A percentile compares a stretch with the other conserved stretches of the same genome.
Conservation (phyloP, 306 rosid species). For the Lablab purpureus region DNA sequence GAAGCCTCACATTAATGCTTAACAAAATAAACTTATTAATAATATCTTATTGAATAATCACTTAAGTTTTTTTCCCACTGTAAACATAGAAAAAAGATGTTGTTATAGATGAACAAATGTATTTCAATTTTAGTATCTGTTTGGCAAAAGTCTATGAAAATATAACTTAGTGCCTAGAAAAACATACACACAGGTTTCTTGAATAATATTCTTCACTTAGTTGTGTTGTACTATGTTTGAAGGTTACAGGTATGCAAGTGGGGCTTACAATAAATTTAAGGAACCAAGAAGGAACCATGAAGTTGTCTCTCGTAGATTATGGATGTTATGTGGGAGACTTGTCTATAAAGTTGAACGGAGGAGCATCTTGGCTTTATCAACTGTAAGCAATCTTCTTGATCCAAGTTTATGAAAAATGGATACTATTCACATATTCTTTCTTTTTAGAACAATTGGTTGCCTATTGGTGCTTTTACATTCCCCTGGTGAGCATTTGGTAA, state of each 20-base stretch:
- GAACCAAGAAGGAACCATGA: constrained; percentile 73
- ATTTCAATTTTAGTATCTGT: constrained; percentile 13
- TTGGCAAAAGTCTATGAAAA: constrained; percentile 2
- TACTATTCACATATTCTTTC: constrained; percentile 16
- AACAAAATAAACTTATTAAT: not conserved
- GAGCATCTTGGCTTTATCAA: constrained; percentile 94
- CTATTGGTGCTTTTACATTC: not conserved
- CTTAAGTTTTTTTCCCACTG: not conserved
- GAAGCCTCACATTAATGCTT: not conserved
- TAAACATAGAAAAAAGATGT: not conserved
- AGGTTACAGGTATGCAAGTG: constrained; percentile 80
- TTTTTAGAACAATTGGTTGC: constrained; percentile 6
- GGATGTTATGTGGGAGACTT: constrained; percentile 72
- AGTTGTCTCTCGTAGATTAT: constrained; percentile 65
- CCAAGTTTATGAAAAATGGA: constrained; percentile 32
- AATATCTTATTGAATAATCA: not conserved
- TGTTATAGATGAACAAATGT: not conserved
- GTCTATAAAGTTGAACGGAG: constrained; percentile 77
- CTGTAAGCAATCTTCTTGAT: constrained; percentile 59
- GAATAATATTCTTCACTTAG: constrained; percentile 27
- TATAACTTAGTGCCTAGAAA: not conserved
- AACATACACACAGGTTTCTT: constrained; percentile 7
- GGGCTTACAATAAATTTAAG: constrained; percentile 66
- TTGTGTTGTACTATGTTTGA: constrained; percentile 49
- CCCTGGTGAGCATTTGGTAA: not conserved